Evolutionary conservation across 2,329 filamentous ascomycete species (phyloP), one percentile per base, ranked within the genome.

Genomic region (Aspergillus tubingensis): DNA sequence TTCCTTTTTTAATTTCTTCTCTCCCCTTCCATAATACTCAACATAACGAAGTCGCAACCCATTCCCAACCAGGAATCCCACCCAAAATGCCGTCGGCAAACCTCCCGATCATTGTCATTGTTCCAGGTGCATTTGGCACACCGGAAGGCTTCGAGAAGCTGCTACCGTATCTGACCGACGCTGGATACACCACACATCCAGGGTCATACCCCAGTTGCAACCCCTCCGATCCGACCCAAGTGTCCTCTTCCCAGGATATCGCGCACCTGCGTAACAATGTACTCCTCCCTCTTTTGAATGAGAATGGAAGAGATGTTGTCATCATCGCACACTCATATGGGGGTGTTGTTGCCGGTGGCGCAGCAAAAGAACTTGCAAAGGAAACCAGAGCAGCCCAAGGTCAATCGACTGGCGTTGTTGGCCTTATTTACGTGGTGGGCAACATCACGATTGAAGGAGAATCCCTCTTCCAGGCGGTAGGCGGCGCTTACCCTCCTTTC

Each of bases 251-350:
- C 2, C 56, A 58, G 25, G 56, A 58, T 58, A 48, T 53, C 49
- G 56, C 49, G 19, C 27, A 17, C 39, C 15, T 58, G 56, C 56
- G 56, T 38, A 49, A 58, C 39, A 53, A 47, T 39, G 49, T 58
- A 19, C 10, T 58, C 10, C 56, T 58, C 49, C 49, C 56, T 21
- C 49, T 53, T 27, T 27, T 58, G 15, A 36, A 58, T 19, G 39
- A 48, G 30, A n/a, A 58, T 2, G 39, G 56, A 25, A 58, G 30
- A 53, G 56, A 58, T 39, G 8, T 58, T 27, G 56, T 58, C 49
- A 47, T 58, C 38, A 47, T 58, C 56, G 56, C 56, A 21, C 56
- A 58, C 27, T 58, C 56, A 15, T 58, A 58, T 49, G 56, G 56
- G 8, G 56, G 56, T 21, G 56, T 58, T 13, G 56, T 58, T 48